A percentile compares a stretch with the other conserved stretches of the same genome.
Evolutionary conservation across 345 rosid species (phyloP).

Genomic region (Fremontodendron californicum): DNA sequence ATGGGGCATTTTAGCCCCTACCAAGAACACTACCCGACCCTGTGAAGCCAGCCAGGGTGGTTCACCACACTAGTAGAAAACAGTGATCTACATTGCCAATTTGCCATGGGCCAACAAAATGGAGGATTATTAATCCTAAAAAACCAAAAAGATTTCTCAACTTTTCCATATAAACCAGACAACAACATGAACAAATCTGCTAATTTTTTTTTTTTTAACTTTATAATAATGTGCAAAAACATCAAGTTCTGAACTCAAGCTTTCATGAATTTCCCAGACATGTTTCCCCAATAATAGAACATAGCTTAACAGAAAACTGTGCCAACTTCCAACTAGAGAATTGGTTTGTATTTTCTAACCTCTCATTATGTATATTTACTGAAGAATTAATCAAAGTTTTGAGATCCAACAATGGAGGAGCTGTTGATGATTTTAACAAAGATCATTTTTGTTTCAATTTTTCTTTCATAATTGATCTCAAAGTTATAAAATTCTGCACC

Average conservation of each 20-base stretch:
- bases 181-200: neutral
- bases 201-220: neutral
- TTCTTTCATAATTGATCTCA: neutral
- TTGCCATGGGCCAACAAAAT: neutral
- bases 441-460: too few species aligned
- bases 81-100: neutral
- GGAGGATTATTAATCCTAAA: neutral
- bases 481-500: neutral
- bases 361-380: neutral
- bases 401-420: neutral
- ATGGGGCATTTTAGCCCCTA: neutral
- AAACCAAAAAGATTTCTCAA: neutral
- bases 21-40: neutral
- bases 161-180: neutral
- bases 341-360: neutral
- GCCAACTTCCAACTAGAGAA: neutral
- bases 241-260: neutral
- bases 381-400: neutral
- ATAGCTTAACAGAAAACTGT: neutral
- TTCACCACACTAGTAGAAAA: neutral
- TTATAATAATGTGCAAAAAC: neutral
- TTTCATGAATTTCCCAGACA: constrained; percentile 2
- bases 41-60: neutral
- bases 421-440: neutral
- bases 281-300: neutral